Evolutionary conservation across 2,329 filamentous ascomycete genomes (phyloP).

Genomic region (Thelonectria olida): DNA sequence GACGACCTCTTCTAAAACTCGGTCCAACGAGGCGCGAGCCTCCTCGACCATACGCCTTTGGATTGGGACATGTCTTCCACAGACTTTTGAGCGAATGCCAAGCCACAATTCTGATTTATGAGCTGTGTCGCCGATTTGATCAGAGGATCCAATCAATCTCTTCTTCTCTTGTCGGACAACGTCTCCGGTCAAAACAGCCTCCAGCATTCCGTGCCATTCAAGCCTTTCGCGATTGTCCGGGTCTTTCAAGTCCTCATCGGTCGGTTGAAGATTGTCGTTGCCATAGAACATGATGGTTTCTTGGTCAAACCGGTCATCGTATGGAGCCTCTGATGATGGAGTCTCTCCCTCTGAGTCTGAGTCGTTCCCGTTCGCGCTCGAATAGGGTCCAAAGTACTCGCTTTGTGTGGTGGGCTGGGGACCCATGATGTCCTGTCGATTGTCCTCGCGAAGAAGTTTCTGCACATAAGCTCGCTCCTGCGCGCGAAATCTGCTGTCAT

Average conservation of each 20-base stretch:
- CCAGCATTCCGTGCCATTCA: slow-evolving; percentile 98
- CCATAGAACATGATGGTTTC: slow-evolving; percentile 94
- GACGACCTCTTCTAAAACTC: slow-evolving; percentile 85
- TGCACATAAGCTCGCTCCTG: slow-evolving; percentile 96
- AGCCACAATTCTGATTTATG: slow-evolving; percentile 88
- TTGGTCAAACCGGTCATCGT: slow-evolving; percentile 88
- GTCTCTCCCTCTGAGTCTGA: slow-evolving; percentile 93
- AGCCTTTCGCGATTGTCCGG: slow-evolving; percentile 88
- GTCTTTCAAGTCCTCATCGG: slow-evolving; percentile 88
- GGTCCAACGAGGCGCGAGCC: slow-evolving; percentile 76
- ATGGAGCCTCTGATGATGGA: slow-evolving; percentile 83
- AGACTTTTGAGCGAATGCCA: slow-evolving; percentile 83
- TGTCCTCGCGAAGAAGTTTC: slow-evolving; percentile 61
- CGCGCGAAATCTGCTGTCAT: slow-evolving; percentile 57
- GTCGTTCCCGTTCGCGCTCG: slow-evolving; percentile 69
- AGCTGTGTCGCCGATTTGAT: slow-evolving; percentile 68
- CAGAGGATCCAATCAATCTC: slow-evolving; percentile 81
- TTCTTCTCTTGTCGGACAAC: slow-evolving; percentile 99
- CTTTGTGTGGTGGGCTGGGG: not conserved
- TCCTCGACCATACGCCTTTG: slow-evolving; percentile 92
- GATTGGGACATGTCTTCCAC: slow-evolving; percentile 83
- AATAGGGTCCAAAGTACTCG: slow-evolving; percentile 79
- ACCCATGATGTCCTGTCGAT: slow-evolving; percentile 70
- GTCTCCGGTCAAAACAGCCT: slow-evolving; percentile 93
- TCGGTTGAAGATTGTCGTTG: slow-evolving; percentile 88